Evolutionary conservation across 2,329 filamentous ascomycete species (phyloP).

Genomic region (Fusarium beomiforme): DNA sequence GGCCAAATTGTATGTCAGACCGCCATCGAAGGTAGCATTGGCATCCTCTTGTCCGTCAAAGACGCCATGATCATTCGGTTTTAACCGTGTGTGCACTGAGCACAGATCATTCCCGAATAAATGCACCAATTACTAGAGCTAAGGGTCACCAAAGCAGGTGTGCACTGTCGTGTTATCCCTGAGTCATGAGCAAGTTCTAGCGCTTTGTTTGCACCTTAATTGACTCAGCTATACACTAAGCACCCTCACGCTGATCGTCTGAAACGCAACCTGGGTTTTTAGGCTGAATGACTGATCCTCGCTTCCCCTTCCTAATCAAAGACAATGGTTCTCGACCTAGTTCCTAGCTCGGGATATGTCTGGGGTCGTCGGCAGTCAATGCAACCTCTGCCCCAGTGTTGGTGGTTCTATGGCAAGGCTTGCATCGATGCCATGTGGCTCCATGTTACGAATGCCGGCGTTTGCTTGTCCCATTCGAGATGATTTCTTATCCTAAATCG

Average conservation of each 20-base stretch:
- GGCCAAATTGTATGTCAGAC: neutral
- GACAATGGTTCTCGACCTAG: neutral
- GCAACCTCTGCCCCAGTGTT: neutral
- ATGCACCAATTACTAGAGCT: slow-evolving; percentile 8
- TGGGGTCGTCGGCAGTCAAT: slow-evolving; percentile 19
- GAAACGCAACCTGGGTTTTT: slow-evolving; percentile 20
- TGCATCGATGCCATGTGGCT: slow-evolving; percentile 18
- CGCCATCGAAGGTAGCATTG: neutral
- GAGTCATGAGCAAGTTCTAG: neutral
- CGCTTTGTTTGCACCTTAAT: neutral
- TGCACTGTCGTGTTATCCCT: neutral
- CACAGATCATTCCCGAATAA: slow-evolving; percentile 2
- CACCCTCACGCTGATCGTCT: neutral
- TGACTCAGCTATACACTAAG: neutral
- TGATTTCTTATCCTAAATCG: slow-evolving; percentile 3
- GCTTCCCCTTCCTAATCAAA: slow-evolving; percentile 8
- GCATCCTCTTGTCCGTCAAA: neutral
- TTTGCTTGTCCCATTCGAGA: neutral
- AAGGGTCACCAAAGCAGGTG: neutral
- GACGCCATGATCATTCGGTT: neutral
- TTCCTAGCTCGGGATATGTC: neutral
- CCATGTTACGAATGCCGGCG: neutral
- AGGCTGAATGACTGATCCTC: slow-evolving; percentile 25
- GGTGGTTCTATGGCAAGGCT: neutral
- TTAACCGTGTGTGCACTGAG: neutral